A percentile compares a stretch with the other conserved stretches of the same genome.
These are phyloP conservation scores for Saccharum officinarum DNA, from an alignment of 176 grass and related monocot genomes.

Conservation along the genomic window DNA sequence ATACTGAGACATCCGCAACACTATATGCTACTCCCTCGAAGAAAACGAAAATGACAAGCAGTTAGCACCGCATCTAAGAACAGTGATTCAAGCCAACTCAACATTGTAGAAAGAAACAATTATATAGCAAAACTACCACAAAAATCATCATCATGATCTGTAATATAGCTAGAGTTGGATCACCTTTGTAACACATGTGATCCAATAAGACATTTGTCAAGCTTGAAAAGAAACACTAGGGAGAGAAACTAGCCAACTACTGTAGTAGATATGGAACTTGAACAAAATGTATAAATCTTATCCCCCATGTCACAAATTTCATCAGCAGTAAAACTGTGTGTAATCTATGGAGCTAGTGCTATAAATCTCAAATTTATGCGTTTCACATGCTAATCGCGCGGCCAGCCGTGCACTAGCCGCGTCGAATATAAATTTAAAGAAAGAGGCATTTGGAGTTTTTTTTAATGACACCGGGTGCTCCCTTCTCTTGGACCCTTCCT, in stretches of 20 bases:
- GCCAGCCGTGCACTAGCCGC: no score
- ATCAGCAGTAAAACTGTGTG: background rate
- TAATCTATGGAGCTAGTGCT: no score
- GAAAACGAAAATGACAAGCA: conserved; percentile 6
- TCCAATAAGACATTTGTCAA: background rate
- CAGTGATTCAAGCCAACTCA: background rate
- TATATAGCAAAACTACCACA: conserved; percentile 7
- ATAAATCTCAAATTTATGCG: no score
- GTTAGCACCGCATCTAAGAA: conserved; percentile 10
- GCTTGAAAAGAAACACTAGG: background rate
- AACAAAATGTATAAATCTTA: background rate
- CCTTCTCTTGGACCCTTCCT: no score
- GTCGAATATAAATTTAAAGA: no score
- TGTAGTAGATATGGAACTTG: background rate
- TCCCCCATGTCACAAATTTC: background rate
- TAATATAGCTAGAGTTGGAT: background rate
- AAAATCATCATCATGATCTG: background rate
- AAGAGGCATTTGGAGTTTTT: no score
- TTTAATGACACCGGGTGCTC: no score
- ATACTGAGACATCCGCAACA: conserved; percentile 61
- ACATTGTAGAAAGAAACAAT: background rate
- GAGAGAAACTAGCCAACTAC: background rate
- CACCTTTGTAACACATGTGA: background rate
- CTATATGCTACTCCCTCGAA: conserved; percentile 47
- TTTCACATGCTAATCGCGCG: no score